Base-by-base conservation (phyloP, 441 rosid species). In the Adansonia rubrostipa region DNA sequence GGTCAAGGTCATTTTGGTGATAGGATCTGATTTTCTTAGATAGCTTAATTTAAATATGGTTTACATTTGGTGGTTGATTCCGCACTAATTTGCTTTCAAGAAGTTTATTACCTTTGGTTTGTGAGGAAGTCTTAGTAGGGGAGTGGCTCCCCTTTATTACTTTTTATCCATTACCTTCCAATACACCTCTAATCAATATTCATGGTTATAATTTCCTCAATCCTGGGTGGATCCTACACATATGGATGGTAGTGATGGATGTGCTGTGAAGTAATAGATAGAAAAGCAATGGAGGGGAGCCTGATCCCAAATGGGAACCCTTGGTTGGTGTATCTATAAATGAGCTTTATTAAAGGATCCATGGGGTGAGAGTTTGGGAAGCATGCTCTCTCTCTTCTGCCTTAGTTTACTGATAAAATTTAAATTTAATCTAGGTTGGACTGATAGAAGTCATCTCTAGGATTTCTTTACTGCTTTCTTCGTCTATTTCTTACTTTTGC, bases 221-320 rank as follows among this genome's bases (percentile, higher is more conserved):
- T 61, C 40, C 10, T 28, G n/a, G 28, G 28, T 60, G 64, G 33
- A 60, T 61, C 65, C 40, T 61, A 36, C 0, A 9, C 44, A 11
- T 15, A 15, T 64, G 19, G 9, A 14, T 64, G 47, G 68, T 64
- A 19, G 11, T 64, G 68, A 33, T 64, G 17, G 68, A 1, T 36
- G 5, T 64, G 5, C n/a, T 64, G 47, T 19, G 8, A 36, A 64
- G 68, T 36, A 62, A 62, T 62, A 28, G 10, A 64, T 11, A 10
- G 15, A 36, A 64, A 64, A 64, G 47, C 15, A 64, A 63, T 33
- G 68, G n/a, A 63, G 45, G 45, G 68, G 10, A 63, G 11, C 68
- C 47, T n/a, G 9, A 15, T 65, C 24, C 22, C 20, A 15, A n/a
- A n/a, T 65, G n/a, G 45, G 22, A 65, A 7, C 19, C 13, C 2